These are phyloP conservation scores for Fraxinus nigra DNA, from an alignment of 305 asterid genomes.

Conservation along the genomic window DNA sequence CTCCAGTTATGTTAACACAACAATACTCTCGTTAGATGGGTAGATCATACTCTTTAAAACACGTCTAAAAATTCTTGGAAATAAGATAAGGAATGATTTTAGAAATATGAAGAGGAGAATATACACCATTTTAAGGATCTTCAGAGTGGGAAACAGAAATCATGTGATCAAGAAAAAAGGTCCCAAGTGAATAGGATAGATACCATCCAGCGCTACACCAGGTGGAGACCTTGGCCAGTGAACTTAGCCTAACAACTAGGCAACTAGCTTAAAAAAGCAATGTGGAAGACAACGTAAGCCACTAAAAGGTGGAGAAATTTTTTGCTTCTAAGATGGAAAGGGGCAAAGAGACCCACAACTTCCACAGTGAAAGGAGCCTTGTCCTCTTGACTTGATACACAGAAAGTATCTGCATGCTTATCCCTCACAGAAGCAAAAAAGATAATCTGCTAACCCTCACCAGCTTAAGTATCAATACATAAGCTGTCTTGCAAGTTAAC, in stretches of 20 bases:
- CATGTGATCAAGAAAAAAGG: not conserved
- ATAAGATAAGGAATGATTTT: constrained; percentile 1
- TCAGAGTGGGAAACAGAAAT: constrained; percentile 4
- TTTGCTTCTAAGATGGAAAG: not conserved
- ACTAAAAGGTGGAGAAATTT: not conserved
- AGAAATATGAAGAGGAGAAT: constrained; percentile 1
- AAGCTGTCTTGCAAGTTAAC: not conserved
- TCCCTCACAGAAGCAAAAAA: not conserved
- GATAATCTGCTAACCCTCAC: not conserved
- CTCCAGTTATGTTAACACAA: not conserved
- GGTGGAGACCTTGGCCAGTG: not conserved
- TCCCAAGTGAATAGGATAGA: not conserved
- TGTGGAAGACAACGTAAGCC: not conserved
- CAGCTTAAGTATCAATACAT: not conserved
- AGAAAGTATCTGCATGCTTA: not conserved
- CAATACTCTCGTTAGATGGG: not conserved
- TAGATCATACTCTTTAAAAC: not conserved
- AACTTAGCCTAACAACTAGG: not conserved
- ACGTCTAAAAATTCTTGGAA: constrained; percentile 1
- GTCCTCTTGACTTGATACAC: not conserved
- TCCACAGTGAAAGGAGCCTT: not conserved
- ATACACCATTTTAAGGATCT: not conserved
- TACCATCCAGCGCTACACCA: not conserved
- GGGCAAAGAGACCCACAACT: not conserved
- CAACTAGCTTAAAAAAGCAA: not conserved